Base-by-base conservation (phyloP, 768 basidiomycete genomes). In the Candolleomyces eurysporus region DNA sequence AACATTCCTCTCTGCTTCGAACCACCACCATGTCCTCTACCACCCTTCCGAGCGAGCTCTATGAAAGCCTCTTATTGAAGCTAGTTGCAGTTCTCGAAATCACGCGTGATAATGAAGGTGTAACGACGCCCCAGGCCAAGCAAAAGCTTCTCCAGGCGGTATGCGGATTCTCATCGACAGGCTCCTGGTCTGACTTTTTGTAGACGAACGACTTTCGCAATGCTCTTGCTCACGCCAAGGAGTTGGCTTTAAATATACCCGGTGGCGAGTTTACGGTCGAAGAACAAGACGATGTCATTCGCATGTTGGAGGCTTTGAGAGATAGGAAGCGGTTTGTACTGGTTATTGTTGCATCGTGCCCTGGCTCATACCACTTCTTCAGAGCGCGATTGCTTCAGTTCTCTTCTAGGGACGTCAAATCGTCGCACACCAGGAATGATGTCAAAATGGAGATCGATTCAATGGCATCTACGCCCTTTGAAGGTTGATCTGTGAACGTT, bases 121-220 rank as follows among this genome's bases (percentile, higher is more conserved):
- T 79, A 2, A 72, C 73, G 16, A 86, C 82, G 13, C 80, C 81
- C 3, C 83, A 86, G 61, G 80, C 84, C 19, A 90, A 84, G 65
- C 90, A 90, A 66, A 80, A 82, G 17, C 77, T 91, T 7, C 76
- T 91, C 9, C 83, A 87, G 62, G 85, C 89, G 36, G 90, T 89
- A 56, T 53, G 80, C 77, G 17, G 30, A 52, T 8, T 55, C 16
- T 21, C 30, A 40, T 32, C 49, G 19, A 43, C 14, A 32, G 7
- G 26, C 26, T 42, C 40, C 14, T 40, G 21, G 9, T 26, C n/a
- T 30, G 11, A 14, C 11, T 48, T 5, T 40, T 43, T 36, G 3
- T 57, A 92, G 91, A 90, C 89, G 30, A 90, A 86, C 64, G 87
- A 88, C 32, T 87, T 90, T 73, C 89, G 85, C 65, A 84, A 75